Base-by-base conservation (phyloP, 371 early-diverging fungal species). In the Batkoa obscura region DNA sequence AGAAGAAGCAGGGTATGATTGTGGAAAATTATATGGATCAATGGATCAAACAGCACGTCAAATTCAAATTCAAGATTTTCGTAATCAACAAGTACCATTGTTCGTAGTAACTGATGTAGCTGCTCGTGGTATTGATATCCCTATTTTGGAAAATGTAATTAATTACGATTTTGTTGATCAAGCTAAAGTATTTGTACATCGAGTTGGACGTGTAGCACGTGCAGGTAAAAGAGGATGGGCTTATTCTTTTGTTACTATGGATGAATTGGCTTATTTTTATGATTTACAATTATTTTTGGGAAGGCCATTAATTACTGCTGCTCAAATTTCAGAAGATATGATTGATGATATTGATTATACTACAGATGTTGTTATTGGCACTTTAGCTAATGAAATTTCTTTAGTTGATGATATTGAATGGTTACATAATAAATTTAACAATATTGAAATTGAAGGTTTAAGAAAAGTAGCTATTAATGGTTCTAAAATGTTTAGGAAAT, bases 91-190 rank as follows among this genome's bases (percentile, higher is more conserved):
- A 32, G 77, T 79, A 38, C 82, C 83, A 55, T 58, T 96, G 2
- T 62, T 99, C 55, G 80, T 99, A 5, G 98, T 97, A 8, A 99
- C 99, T 6, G 99, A 99, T 67, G 91, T 99, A 2, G 99, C 98
- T 30, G 97, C 98, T 32, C 88, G 99, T 72, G 99, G 99, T 81
- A 86, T 99, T 52, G 99, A 99, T 79, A 93, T 99, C 54, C 98
- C 97, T 15, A 80, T 90, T 17, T 70, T 99, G 34, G 92, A 94
- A 63, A 85, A 91, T 59, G 94, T 98, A 38, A 82, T 99, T 72
- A 96, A 97, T 70, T 98, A 93, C 65, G 96, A 98, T 59, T 94
- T 98, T 66, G 79, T 90, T 13, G 81, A 85, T 37, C 80, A 85
- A 43, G 81, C 87, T 65, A 98, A 96, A 67, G 85, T 96, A 23